Percentiles rank a stretch among this genome's conserved stretches.
These are phyloP conservation scores for Heracleum sosnowskyi DNA, from an alignment of 129 eudicot species.

Conservation along the genomic window DNA sequence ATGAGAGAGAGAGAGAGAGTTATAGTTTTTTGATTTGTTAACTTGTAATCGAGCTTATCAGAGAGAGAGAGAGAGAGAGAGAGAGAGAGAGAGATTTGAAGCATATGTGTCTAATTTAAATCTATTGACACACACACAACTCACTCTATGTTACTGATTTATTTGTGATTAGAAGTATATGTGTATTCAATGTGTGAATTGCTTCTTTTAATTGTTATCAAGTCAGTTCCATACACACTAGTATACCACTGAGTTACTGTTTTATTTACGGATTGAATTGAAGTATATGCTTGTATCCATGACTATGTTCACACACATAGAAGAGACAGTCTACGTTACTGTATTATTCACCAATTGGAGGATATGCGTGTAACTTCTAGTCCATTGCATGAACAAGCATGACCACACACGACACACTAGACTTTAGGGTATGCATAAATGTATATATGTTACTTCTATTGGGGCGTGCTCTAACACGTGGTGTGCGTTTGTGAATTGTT, in stretches of 20 bases:
- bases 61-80: too few species aligned
- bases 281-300: background rate
- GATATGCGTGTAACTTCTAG: too few species aligned
- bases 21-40: too few species aligned
- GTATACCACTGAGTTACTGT: background rate
- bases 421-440: background rate
- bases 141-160: too few species aligned
- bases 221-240: background rate
- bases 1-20: too few species aligned
- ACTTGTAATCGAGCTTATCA: too few species aligned
- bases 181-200: too few species aligned
- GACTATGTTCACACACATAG: background rate
- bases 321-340: too few species aligned
- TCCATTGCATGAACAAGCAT: background rate
- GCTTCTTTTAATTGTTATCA: background rate
- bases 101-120: background rate
- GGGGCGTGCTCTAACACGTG: too few species aligned
- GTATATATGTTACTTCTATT: too few species aligned
- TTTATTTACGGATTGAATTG: background rate
- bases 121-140: too few species aligned
- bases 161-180: background rate
- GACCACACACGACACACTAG: background rate
- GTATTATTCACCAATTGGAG: background rate
- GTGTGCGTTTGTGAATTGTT: too few species aligned
- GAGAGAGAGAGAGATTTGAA: background rate